These are phyloP conservation scores for Westerdykella aurantiaca DNA, from an alignment of 2,329 filamentous ascomycete species.

Conservation along the genomic window DNA sequence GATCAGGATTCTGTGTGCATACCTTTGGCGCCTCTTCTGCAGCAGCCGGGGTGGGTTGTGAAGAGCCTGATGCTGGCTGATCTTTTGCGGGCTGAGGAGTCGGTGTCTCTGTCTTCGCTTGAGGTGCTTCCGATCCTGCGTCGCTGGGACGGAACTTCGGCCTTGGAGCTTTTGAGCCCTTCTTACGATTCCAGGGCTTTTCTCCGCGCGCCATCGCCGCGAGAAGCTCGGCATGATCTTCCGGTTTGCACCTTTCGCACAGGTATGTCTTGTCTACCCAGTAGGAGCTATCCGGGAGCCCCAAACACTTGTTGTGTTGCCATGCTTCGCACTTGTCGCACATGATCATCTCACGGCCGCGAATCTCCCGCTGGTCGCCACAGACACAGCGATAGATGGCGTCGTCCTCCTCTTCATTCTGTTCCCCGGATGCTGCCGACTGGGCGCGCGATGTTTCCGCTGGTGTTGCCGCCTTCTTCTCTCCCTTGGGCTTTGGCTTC, in stretches of 20 bases:
- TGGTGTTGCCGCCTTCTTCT: constrained; percentile 33
- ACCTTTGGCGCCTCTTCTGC: constrained; percentile 21
- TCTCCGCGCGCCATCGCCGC: constrained; percentile 74
- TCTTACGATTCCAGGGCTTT: constrained; percentile 69
- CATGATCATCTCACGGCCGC: constrained; percentile 87
- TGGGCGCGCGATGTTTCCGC: constrained; percentile 34
- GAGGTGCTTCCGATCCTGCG: constrained; percentile 43
- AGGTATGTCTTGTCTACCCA: constrained; percentile 56
- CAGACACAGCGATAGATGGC: constrained; percentile 91
- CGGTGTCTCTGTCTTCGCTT: constrained; percentile 17
- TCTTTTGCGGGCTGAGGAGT: constrained; percentile 11
- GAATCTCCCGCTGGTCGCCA: constrained; percentile 72
- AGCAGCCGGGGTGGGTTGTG: constrained; percentile 3
- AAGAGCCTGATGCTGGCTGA: constrained; percentile 6
- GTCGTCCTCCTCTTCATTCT: constrained; percentile 54
- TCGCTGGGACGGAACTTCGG: constrained; percentile 63
- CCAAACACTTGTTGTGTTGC: constrained; percentile 97
- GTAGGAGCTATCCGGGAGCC: constrained; percentile 67
- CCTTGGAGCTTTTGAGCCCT: constrained; percentile 49
- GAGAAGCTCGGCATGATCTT: constrained; percentile 75
- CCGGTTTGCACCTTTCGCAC: constrained; percentile 83
- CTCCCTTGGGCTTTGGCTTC: constrained; percentile 41
- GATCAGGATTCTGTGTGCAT: neutral
- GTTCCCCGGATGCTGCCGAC: constrained; percentile 34
- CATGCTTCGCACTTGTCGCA: constrained; percentile 90